phyloP scores from a whole-genome alignment of 2,329 filamentous ascomycete genomes.

The Bipolaris cookei region DNA sequence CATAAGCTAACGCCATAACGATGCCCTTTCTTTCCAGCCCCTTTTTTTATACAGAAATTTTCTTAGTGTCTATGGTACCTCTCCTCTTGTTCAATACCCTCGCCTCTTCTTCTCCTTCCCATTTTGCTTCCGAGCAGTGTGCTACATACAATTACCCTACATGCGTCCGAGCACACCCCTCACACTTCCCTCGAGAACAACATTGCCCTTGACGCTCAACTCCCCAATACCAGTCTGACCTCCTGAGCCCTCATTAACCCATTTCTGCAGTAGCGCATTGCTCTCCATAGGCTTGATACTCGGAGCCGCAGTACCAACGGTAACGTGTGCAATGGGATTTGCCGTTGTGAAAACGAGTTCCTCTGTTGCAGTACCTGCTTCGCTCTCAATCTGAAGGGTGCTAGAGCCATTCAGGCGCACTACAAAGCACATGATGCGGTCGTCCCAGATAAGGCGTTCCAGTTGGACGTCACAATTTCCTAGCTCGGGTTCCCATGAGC shows the following conservation, averaged over 20 bases:
- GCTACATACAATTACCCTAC: conserved; percentile 14
- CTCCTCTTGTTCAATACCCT: background rate
- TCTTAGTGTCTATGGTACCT: background rate
- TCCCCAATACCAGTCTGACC: conserved; percentile 62
- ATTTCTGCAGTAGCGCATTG: conserved; percentile 79
- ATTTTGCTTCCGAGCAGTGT: background rate
- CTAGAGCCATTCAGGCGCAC: conserved; percentile 61
- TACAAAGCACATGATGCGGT: conserved; percentile 88
- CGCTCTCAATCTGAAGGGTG: conserved; percentile 26
- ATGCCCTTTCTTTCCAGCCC: no score
- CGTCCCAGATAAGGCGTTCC: conserved; percentile 78
- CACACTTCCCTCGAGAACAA: conserved; percentile 63
- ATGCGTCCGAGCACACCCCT: conserved; percentile 50
- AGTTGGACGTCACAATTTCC: conserved; percentile 69
- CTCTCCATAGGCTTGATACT: conserved; percentile 91
- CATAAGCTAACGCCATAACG: no score
- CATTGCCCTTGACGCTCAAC: conserved; percentile 59
- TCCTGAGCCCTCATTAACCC: conserved; percentile 68
- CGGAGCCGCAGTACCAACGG: conserved; percentile 78
- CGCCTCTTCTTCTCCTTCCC: no score
- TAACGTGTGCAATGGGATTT: conserved; percentile 85
- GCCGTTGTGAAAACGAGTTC: conserved; percentile 63
- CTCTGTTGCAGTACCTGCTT: conserved; percentile 51
- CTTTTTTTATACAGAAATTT: no score
- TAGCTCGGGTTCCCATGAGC: conserved; percentile 59